Evolutionary conservation across 192 early-diverging fungal genomes (phyloP).

Genomic region (Coemansia reversa): DNA sequence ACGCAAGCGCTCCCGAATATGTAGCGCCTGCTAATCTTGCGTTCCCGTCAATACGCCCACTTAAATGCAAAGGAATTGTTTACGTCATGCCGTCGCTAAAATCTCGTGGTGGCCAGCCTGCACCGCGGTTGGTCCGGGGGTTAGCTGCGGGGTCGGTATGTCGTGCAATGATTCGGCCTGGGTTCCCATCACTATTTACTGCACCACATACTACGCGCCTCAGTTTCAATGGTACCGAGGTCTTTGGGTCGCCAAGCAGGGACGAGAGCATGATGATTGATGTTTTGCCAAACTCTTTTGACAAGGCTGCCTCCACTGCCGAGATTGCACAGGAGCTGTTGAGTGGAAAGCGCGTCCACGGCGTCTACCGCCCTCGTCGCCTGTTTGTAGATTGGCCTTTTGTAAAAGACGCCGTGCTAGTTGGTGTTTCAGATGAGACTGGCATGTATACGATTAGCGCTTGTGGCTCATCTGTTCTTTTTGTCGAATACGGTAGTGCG

Average conservation of each 20-base stretch:
- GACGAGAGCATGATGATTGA: conserved; percentile 51
- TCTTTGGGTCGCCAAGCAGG: conserved; percentile 79
- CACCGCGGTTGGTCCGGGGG: conserved; percentile 55
- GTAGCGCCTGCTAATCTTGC: conserved; percentile 60
- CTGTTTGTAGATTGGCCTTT: conserved; percentile 77
- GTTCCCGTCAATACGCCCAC: conserved; percentile 70
- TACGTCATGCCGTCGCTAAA: conserved; percentile 67
- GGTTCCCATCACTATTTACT: conserved; percentile 89
- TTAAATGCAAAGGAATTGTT: conserved; percentile 53
- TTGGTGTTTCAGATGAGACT: conserved; percentile 68
- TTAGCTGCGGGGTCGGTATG: conserved; percentile 63
- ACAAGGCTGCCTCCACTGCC: conserved; percentile 7
- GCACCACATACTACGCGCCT: conserved; percentile 67
- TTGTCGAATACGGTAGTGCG: conserved; percentile 10
- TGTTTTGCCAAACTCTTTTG: conserved; percentile 18
- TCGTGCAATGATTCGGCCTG: conserved; percentile 66
- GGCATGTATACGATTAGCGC: conserved; percentile 54
- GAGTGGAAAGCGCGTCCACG: conserved; percentile 26
- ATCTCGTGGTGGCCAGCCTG: conserved; percentile 4
- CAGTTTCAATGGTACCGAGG: conserved; percentile 76
- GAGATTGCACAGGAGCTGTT: conserved; percentile 35
- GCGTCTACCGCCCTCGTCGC: conserved; percentile 33
- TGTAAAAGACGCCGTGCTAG: conserved; percentile 75
- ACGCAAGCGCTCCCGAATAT: conserved; percentile 43
- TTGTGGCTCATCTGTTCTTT: conserved; percentile 12